Evolutionary conservation across 352 stramenopile genomes (phyloP), one percentile per base, ranked within the genome.

Genomic region (Phytopythium mirpurense): DNA sequence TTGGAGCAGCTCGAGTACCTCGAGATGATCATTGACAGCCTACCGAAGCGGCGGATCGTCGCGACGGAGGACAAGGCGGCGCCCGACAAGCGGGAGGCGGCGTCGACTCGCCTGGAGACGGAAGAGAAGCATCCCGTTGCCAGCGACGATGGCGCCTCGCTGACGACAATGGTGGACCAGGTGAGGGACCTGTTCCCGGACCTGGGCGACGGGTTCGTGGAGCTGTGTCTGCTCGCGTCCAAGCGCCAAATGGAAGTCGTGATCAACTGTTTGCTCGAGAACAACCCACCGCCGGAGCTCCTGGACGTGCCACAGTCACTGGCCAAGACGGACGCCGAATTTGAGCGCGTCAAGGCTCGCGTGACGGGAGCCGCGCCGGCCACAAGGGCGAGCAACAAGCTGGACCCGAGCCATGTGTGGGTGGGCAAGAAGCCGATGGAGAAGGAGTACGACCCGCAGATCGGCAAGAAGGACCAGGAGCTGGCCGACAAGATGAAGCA

Each of bases 1-100:
- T 46, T 51, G 5, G 80, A 90, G 48, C 78, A 68, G 29, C 65
- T 86, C 18, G 82, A 69, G 26, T 93, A 93, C 42, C 58, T 93
- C 21, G 72, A 80, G 36, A 80, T 91, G 65, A 69, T 91, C 34
- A 55, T 90, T 6, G 78, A 88, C 27, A 60, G 64, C 2, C 65
- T 93, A 3, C 83, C 83, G 5, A 65, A 69, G 31, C 70, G 83
- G 32, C 65, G 70, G 4, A 54, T 72, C 23, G 58, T 38, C 0
- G 56, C 55, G 9, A 49, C 34, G 15, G 26, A 48, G 18, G 10
- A 27, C 10, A 19, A 63, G 12, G 54, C 60, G 34, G 41, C 26
- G 23, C 34, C 56, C 43, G 29, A 19, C 38, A 45, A 27, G 38
- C 38, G 21, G 38, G 11, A 45, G 11, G 38, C n/a, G 38, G n/a